Base-by-base conservation (phyloP, 2,329 filamentous ascomycete genomes). In the Botryotinia globosa region DNA sequence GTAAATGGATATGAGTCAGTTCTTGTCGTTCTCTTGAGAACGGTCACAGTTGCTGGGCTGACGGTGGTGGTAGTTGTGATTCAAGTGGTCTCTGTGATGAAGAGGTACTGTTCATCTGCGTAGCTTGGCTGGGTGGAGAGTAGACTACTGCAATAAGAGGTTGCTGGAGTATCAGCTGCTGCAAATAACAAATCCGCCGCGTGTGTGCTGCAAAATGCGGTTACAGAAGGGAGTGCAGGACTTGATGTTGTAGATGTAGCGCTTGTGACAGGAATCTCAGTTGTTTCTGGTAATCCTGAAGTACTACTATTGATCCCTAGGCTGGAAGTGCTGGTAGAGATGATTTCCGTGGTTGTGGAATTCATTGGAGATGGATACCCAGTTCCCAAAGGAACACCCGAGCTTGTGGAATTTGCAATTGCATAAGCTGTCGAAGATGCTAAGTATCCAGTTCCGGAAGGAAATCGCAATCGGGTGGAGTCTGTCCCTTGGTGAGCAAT, bases 141-240 rank as follows among this genome's bases (percentile, higher is more conserved):
- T 1, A 68, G n/a, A 29, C 51, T 68, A 18, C 65, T 68, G 10
- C 65, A 68, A 37, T 68, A 68, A 68, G 65, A 56, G 1, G 37
- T 68, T 22, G 25, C 65, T 58, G 32, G 51, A 9, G 65, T 44
- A 32, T 51, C 65, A 29, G 51, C 48, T 22, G 48, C 51, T 32
- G 48, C 48, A 58, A 58, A 68, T 39, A 68, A 7, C 1, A 68
- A 39, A 6, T 51, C 65, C 4, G 34, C 65, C 18, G 32, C 65
- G 51, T 68, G 51, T 37, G 65, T 68, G 9, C 37, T 68, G 32
- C 65, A 68, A 37, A 68, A 68, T 44, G 22, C 37, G 44, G 65
- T 44, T 10, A 58, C n/a, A 56, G 45, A 66, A 25, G 64, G 42
- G 9, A 66, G 6, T 20, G 4, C 20, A 25, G 22, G 34, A 44